Base-by-base conservation (phyloP, 2,329 filamentous ascomycete genomes). In the Ceratocystis harringtonii region DNA sequence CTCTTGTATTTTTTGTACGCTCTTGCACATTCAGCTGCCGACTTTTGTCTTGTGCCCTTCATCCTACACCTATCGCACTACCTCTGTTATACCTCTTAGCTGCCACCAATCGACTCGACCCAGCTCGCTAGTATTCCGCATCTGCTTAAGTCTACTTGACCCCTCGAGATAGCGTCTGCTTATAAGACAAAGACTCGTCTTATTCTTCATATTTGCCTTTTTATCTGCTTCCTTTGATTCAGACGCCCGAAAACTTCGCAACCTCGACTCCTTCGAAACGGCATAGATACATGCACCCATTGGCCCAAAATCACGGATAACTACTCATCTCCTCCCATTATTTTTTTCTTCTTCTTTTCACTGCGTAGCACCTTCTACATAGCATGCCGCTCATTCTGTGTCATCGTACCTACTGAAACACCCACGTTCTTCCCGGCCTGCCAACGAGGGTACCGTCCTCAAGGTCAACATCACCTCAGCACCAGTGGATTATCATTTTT, bases 111-210 rank as follows among this genome's bases (percentile, higher is more conserved):
- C 48, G 8, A 52, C 48, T 28, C 19, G 48, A 52, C 10, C 2
- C 15, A 41, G 36, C 10, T 25, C 12, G 22, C 22, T 25, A 19
- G 12, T 58, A 30, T 58, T 58, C 55, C 55, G 28, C 55, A 58
- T 58, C 55, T 25, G 55, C 55, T 36, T 36, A 58, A 58, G 30
- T 8, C 28, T 36, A n/a, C 28, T 58, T 58, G 55, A 30, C 55
- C 28, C 19, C n/a, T 28, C 4, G 7, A 36, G 5, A 30, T 58
- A 58, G 55, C 15, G 55, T 30, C 55, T 36, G 30, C 55, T 58
- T 36, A 58, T 36, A 58, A 58, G 55, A 58, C 55, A 36, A 58
- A 58, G 55, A 17, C 25, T 30, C 55, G 48, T 52, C 48, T n/a
- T 28, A 17, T 52, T 52, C 17, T 1, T 48, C n/a, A 17, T 48